Evolutionary conservation across 768 basidiomycete species (phyloP).

Genomic region (Podaxis sp.): DNA sequence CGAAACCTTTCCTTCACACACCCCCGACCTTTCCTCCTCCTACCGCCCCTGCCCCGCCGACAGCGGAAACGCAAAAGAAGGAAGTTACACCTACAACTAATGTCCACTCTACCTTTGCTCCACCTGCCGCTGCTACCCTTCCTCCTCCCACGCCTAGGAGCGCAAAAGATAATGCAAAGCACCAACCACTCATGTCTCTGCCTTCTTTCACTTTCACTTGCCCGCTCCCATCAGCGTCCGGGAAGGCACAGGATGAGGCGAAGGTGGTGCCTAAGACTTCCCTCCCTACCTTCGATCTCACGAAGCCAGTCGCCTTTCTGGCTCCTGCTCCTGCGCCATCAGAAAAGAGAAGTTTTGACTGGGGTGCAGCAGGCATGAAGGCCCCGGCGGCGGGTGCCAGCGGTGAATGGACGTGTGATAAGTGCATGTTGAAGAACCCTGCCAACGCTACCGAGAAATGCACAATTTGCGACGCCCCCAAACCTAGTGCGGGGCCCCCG

Average conservation of each 20-base stretch:
- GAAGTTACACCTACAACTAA: not conserved
- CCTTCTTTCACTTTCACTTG: constrained; percentile 38
- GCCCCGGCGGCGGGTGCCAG: constrained; percentile 33
- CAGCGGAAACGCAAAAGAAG: not conserved
- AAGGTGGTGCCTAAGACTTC: constrained; percentile 36
- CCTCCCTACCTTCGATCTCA: constrained; percentile 48
- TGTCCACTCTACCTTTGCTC: not conserved
- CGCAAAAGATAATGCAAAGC: constrained; percentile 27
- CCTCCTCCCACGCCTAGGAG: constrained; percentile 18
- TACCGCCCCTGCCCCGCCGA: not conserved
- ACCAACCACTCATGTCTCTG: constrained; percentile 26
- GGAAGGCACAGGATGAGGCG: constrained; percentile 36
- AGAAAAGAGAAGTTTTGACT: constrained; percentile 49
- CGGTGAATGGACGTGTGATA: constrained; percentile 54
- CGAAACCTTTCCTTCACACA: constrained; percentile 18
- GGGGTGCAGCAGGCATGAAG: constrained; percentile 61
- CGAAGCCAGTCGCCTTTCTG: constrained; percentile 9
- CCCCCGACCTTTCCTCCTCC: constrained; percentile 15
- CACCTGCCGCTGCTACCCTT: not conserved
- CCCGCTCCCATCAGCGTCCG: constrained; percentile 19
- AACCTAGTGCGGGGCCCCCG: not conserved
- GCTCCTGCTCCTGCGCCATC: constrained; percentile 17
- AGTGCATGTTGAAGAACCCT: constrained; percentile 52
- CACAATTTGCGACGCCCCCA: constrained; percentile 44
- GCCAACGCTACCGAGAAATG: constrained; percentile 48